Evolutionary conservation across 2,329 filamentous ascomycete species (phyloP).

Genomic region (Fusarium equiseti): DNA sequence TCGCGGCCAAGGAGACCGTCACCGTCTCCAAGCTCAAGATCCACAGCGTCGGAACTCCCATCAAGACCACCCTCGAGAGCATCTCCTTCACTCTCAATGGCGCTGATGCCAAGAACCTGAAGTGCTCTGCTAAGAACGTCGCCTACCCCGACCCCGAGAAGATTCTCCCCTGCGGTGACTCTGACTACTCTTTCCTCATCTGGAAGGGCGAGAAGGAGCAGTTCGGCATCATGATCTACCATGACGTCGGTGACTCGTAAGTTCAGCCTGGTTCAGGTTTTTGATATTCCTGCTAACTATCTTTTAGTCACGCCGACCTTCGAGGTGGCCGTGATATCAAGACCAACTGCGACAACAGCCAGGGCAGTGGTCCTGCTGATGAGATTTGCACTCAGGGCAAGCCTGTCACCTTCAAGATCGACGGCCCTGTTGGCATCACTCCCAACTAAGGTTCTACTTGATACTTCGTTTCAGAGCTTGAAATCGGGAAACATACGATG

Average conservation of each 20-base stretch:
- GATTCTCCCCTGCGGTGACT: conserved; percentile 7
- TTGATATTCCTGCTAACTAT: not conserved
- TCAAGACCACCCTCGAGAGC: conserved; percentile 6
- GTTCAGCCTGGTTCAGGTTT: not conserved
- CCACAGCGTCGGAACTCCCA: conserved; percentile 12
- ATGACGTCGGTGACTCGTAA: conserved; percentile 22
- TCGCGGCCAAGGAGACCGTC: conserved; percentile 19
- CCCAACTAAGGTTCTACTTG: not conserved
- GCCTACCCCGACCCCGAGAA: conserved; percentile 19
- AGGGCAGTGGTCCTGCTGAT: conserved; percentile 24
- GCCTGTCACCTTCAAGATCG: conserved; percentile 23
- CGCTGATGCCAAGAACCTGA: conserved; percentile 10
- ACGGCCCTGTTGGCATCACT: conserved; percentile 16
- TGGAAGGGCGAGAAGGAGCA: conserved; percentile 7
- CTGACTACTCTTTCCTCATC: conserved; percentile 14
- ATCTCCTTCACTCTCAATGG: conserved; percentile 31
- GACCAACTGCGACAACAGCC: conserved; percentile 33
- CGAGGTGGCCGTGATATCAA: conserved; percentile 22
- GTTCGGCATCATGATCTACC: conserved; percentile 21
- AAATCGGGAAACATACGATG: too few species aligned
- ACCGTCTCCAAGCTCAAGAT: conserved; percentile 26
- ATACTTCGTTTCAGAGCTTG: not conserved
- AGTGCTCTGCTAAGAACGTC: conserved; percentile 26
- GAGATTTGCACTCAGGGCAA: conserved; percentile 28
- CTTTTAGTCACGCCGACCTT: conserved; percentile 25